Conservation (phyloP, 2,329 filamentous ascomycete genomes). For the Tolypocladium paradoxum region DNA sequence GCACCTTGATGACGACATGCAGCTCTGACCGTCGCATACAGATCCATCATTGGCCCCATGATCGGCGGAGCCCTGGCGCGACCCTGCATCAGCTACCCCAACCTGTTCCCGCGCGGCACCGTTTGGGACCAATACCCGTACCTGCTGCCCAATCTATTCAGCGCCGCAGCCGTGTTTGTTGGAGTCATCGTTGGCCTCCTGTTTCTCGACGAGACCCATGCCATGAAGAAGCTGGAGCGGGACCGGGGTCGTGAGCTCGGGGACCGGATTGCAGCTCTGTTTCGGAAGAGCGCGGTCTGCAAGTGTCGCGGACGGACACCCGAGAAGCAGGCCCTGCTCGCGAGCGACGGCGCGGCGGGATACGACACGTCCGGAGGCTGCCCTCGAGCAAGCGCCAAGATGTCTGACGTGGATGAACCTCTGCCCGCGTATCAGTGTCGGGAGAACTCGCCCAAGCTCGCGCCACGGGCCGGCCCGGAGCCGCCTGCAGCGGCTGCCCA, state of each 20-base stretch:
- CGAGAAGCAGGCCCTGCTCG: constrained; percentile 54
- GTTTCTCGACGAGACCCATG: constrained; percentile 91
- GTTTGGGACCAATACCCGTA: constrained; percentile 86
- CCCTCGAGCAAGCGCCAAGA: background rate
- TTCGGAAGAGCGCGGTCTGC: constrained; percentile 21
- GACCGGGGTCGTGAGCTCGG: constrained; percentile 73
- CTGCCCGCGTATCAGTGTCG: constrained; percentile 59
- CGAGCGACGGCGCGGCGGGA: constrained; percentile 49
- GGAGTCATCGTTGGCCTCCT: constrained; percentile 71
- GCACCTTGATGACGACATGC: too few species aligned
- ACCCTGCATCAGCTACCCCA: constrained; percentile 73
- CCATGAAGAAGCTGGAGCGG: constrained; percentile 62
- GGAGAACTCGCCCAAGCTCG: constrained; percentile 41
- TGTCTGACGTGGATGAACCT: constrained; percentile 37
- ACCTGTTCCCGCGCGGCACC: constrained; percentile 57
- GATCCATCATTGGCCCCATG: constrained; percentile 83
- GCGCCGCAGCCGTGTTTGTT: constrained; percentile 63
- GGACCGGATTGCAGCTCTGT: constrained; percentile 49
- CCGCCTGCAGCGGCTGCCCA: constrained; percentile 4
- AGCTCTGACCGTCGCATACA: constrained; percentile 25
- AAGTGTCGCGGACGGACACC: constrained; percentile 27
- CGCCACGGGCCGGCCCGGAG: constrained; percentile 15
- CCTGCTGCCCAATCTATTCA: constrained; percentile 84
- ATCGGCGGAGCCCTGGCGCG: constrained; percentile 84
- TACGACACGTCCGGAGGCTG: constrained; percentile 41